Base-by-base conservation (phyloP, 129 eudicot species). In the Saussurea involucrata region DNA sequence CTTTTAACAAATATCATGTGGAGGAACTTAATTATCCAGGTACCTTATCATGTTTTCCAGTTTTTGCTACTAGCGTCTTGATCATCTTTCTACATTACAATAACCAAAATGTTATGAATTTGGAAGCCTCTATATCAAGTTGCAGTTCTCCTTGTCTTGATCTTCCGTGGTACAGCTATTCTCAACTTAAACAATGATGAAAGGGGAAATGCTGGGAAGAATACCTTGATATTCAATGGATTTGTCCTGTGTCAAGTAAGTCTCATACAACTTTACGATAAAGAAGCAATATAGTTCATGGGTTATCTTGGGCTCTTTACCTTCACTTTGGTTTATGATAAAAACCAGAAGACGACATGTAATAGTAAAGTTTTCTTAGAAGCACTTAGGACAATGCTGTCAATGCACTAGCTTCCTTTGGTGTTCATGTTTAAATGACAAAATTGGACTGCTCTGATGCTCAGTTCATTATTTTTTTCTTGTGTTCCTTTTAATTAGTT, bases 1-100 rank as follows among this genome's bases (percentile, higher is more conserved):
- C 97, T 93, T 65, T 89, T 93, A 58, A 93, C 98, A 18, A 93
- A 93, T 83, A 89, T 90, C 81, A 90, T 93, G 98, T 93, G 98
- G 98, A 88, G 98, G 82, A 93, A 93, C 91, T 83, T 90, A 82
- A 27, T 90, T 15, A 58, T 93, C 37, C 98, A 93, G 98, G 97
- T 93, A 44, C 3, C 24, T 61, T 69, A 8, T 49, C 64, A 72
- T 71, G 24, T 66, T 24, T 72, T 71, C 13, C 3, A 4, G 2
- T 42, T 0, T 17, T 11, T 36, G 33, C 32, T n/a, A 32, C n/a
- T 71, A 6, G n/a, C 11, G 6, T 58, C 17, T 28, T 75, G 68
- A 65, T 57, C 20, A 8, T 12, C 5, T 28, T 76, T 57, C 61
- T 69, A 32, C 9, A 53, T 63, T 32, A 55, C 21, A 34, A 72